Percentiles rank a stretch among this genome's conserved stretches.
These are phyloP conservation scores for Tolypocladium inflatum DNA, from an alignment of 2,329 filamentous ascomycete species.

Conservation along the genomic window DNA sequence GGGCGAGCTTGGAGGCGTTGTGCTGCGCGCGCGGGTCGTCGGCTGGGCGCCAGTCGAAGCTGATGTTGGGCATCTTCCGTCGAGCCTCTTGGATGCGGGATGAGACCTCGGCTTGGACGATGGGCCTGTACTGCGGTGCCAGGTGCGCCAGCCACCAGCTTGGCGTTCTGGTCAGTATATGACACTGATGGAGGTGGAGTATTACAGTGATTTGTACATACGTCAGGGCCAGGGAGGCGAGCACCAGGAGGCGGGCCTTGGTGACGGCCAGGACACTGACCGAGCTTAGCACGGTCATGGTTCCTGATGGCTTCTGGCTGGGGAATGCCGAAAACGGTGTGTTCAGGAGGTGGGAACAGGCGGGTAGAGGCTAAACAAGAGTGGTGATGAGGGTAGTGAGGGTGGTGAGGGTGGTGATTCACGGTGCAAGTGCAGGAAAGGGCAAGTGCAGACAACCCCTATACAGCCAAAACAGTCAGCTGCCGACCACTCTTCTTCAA, in stretches of 20 bases:
- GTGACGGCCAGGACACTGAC: constrained; percentile 12
- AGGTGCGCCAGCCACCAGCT: constrained; percentile 39
- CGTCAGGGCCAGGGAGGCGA: constrained; percentile 27
- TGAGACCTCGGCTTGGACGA: constrained; percentile 27
- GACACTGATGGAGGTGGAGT: no score
- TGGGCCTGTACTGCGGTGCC: constrained; percentile 32
- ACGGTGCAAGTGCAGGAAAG: not conserved
- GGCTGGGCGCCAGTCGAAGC: constrained; percentile 26
- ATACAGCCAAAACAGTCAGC: not conserved
- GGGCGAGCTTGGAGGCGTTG: constrained; percentile 40
- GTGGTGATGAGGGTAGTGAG: not conserved
- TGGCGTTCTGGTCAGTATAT: not conserved
- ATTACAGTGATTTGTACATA: constrained; percentile 12
- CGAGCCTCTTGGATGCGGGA: constrained; percentile 28
- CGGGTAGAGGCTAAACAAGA: not conserved
- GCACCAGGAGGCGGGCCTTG: constrained; percentile 22
- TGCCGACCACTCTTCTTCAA: not conserved
- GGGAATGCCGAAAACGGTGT: not conserved
- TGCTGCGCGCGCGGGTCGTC: constrained; percentile 24
- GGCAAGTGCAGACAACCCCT: not conserved
- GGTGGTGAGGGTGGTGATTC: not conserved
- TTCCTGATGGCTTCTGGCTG: not conserved
- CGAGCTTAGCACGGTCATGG: not conserved
- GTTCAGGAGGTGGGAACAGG: not conserved
- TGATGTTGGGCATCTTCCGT: constrained; percentile 28